Evolutionary conservation across 768 basidiomycete genomes (phyloP), one percentile per base, ranked within the genome.

Genomic region (Podaxis sp.): DNA sequence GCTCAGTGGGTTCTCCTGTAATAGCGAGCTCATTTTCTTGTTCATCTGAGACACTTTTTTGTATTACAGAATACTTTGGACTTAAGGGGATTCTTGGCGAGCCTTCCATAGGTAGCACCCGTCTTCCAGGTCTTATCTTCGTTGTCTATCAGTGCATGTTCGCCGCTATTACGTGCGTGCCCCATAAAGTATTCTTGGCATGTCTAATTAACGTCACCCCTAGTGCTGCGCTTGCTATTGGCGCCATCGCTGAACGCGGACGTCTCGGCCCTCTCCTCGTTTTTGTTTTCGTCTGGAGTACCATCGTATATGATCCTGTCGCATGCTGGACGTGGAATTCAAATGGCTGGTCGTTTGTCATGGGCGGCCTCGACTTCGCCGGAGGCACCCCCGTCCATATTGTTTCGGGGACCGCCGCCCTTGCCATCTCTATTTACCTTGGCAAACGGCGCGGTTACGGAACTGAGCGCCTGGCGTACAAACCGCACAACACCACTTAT

Each of bases 301-400:
- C 91, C 3, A 69, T 94, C 62, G 93, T 95, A 15, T 98, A 98
- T 75, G 90, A 96, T 70, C 94, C 95, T 2, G 87, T 98, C 61
- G 96, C 94, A 0, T 94, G 92, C 76, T 97, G 96, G 95, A 92
- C 94, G 4, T 98, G 96, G 96, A 94, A 94, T 69, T 65, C 82
- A 38, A 84, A 90, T 36, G 86, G 86, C 41, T 87, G 84, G 95
- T 89, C 90, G 0, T 88, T 80, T 75, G 71, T 85, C 37, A 79
- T 92, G 56, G 96, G 94, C 15, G 91, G 89, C 63, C 89, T 94
- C 59, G 93, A 95, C 72, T 96, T 96, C 64, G 96, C 96, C 8
- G 96, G 96, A 29, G 96, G 96, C 57, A 96, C 94, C 11, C 96
- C 96, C 22, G 94, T 99, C 64, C 96, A 99, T 72, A 98, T 99